Evolutionary conservation across 2,329 filamentous ascomycete genomes (phyloP).

Genomic region (Parascedosporium putredinis): DNA sequence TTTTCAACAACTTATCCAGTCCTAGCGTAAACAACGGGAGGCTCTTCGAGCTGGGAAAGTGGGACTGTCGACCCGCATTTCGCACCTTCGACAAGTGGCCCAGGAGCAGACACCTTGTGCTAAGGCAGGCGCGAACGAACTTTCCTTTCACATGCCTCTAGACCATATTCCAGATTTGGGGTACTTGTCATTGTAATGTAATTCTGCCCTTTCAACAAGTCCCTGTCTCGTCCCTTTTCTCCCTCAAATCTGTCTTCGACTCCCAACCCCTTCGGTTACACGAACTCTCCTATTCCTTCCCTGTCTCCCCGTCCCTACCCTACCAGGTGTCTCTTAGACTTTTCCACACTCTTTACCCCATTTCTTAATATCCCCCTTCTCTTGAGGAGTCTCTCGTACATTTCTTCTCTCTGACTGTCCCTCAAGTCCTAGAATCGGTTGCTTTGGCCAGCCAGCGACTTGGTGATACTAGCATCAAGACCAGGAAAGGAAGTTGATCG

Average conservation of each 20-base stretch:
- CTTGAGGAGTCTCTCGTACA: not conserved
- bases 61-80: too few relatives aligned
- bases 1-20: not conserved
- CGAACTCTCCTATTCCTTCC: not conserved
- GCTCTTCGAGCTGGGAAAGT: not conserved
- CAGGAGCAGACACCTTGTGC: too few relatives aligned
- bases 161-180: too few relatives aligned
- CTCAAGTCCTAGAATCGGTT: not conserved
- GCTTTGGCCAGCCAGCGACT: not conserved
- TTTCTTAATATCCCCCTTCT: not conserved
- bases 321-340: not conserved
- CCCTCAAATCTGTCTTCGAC: not conserved
- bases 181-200: too few relatives aligned
- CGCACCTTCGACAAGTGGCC: too few relatives aligned
- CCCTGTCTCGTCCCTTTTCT: too few relatives aligned
- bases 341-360: not conserved
- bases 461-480: not conserved
- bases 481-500: conserved; percentile 27
- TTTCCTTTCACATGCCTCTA: too few relatives aligned
- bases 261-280: too few relatives aligned
- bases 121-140: too few relatives aligned
- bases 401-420: not conserved
- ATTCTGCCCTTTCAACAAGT: too few relatives aligned
- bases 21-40: not conserved
- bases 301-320: not conserved